phyloP scores from a whole-genome alignment of 176 grass and related monocot species.

The Tuctoria greenei region DNA sequence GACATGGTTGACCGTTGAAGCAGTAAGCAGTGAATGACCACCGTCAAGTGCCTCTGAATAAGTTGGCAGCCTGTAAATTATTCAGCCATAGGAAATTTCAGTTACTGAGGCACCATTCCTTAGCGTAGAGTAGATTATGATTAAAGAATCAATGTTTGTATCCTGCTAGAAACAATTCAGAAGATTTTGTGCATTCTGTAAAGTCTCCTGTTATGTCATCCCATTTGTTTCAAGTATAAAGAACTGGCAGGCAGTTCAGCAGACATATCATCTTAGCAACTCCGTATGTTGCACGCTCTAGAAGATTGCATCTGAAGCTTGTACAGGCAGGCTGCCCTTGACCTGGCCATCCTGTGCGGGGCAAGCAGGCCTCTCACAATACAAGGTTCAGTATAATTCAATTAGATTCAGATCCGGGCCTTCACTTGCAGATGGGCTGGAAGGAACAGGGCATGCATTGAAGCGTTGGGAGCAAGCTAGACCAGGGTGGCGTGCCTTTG shows the following conservation, averaged over 20 bases:
- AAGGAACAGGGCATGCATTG: slow-evolving; percentile 7
- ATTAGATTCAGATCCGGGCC: slow-evolving; percentile 39
- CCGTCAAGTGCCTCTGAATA: slow-evolving; percentile 8
- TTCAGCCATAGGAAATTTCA: slow-evolving; percentile 27
- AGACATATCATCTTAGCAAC: not conserved
- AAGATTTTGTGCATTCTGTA: slow-evolving; percentile 26
- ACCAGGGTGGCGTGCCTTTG: slow-evolving; percentile 24
- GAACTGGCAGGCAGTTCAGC: not conserved
- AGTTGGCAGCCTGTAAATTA: slow-evolving; percentile 43
- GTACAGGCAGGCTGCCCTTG: slow-evolving; percentile 7
- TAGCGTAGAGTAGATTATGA: slow-evolving; percentile 32
- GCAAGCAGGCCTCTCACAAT: slow-evolving; percentile 29
- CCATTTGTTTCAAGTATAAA: slow-evolving; percentile 11
- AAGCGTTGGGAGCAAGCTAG: slow-evolving; percentile 31
- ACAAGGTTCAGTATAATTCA: slow-evolving; percentile 1
- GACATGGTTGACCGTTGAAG: slow-evolving; percentile 3
- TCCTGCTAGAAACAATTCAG: slow-evolving; percentile 16
- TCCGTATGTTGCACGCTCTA: not conserved
- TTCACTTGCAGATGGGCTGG: slow-evolving; percentile 31
- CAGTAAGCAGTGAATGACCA: slow-evolving; percentile 21
- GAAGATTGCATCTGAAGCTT: not conserved
- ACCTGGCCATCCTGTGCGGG: not conserved
- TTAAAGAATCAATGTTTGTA: slow-evolving; percentile 1
- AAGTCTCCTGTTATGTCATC: not conserved
- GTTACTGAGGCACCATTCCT: not conserved